Evolutionary conservation across 352 stramenopile genomes (phyloP).

Genomic region (Sclerospora graminicola): DNA sequence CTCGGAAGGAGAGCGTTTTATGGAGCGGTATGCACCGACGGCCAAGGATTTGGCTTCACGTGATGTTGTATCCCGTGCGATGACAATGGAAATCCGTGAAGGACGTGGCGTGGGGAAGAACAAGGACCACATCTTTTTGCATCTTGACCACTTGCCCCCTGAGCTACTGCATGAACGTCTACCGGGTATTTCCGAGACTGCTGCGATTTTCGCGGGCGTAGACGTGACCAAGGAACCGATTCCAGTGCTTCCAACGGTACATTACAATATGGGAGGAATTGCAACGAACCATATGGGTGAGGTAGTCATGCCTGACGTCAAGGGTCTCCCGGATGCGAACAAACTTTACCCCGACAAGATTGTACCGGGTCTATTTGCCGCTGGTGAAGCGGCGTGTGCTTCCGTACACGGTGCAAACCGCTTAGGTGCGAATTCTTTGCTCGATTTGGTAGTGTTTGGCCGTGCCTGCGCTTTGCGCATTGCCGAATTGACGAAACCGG

Average conservation of each 20-base stretch:
- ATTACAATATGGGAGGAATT: constrained; percentile 99
- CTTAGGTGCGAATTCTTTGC: constrained; percentile 88
- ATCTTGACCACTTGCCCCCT: constrained; percentile 94
- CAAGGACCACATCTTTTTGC: constrained; percentile 93
- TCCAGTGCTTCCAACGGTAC: constrained; percentile 93
- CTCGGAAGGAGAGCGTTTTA: constrained; percentile 91
- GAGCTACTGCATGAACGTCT: constrained; percentile 91
- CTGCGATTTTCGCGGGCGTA: constrained; percentile 94
- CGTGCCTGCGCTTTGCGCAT: constrained; percentile 90
- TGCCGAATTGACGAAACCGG: constrained; percentile 89
- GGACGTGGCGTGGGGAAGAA: constrained; percentile 89
- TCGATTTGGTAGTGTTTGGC: constrained; percentile 97
- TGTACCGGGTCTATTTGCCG: constrained; percentile 92
- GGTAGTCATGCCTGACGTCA: constrained; percentile 65
- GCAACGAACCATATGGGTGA: constrained; percentile 94
- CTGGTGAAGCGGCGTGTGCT: constrained; percentile 90
- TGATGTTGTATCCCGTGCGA: constrained; percentile 92
- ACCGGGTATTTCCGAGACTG: constrained; percentile 93
- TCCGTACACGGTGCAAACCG: constrained; percentile 95
- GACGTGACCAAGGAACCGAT: constrained; percentile 98
- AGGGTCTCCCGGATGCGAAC: constrained; percentile 64
- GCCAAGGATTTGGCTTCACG: constrained; percentile 94
- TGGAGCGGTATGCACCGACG: constrained; percentile 93
- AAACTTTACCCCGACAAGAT: constrained; percentile 80
- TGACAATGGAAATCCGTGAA: constrained; percentile 97